A percentile compares a stretch with the other conserved stretches of the same genome.
Conservation (phyloP, 2,329 filamentous ascomycete species). For the Botryotinia convoluta region DNA sequence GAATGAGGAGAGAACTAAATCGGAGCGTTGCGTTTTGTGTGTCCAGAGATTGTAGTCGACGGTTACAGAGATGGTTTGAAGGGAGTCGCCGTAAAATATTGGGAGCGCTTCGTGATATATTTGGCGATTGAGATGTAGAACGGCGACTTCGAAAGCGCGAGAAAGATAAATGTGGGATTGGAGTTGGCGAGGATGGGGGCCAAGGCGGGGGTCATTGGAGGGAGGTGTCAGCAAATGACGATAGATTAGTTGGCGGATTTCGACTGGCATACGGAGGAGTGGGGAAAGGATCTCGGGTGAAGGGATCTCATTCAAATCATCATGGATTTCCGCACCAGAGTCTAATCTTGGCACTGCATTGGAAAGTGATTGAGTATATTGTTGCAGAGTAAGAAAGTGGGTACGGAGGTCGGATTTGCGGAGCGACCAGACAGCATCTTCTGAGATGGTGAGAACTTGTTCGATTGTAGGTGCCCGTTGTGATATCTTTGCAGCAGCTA, state of each 20-base stretch:
- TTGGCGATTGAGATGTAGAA: conserved; percentile 31
- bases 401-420: conserved; percentile 30
- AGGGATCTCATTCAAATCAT: background rate
- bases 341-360: background rate
- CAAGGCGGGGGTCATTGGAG: conserved; percentile 25
- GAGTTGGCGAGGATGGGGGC: conserved; percentile 34
- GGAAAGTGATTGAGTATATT: conserved; percentile 27
- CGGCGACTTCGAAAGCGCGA: conserved; percentile 27
- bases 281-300: conserved; percentile 17
- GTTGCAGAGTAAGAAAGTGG: conserved; percentile 32
- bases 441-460: conserved; percentile 27
- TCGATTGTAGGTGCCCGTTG: conserved; percentile 7
- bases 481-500: conserved; percentile 9
- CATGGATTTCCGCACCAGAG: conserved; percentile 18
- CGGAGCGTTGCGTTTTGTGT: conserved; percentile 32
- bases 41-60: conserved; percentile 35
- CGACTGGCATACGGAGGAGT: conserved; percentile 31
- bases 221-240: conserved; percentile 24
- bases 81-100: conserved; percentile 30
- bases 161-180: conserved; percentile 32
- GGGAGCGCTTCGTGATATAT: conserved; percentile 32
- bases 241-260: conserved; percentile 32
- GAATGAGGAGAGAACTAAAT: conserved; percentile 28
- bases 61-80: conserved; percentile 28
- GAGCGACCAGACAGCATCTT: conserved; percentile 30